Evolutionary conservation across 768 basidiomycete species (phyloP).

Genomic region (Podaxis rugospora): DNA sequence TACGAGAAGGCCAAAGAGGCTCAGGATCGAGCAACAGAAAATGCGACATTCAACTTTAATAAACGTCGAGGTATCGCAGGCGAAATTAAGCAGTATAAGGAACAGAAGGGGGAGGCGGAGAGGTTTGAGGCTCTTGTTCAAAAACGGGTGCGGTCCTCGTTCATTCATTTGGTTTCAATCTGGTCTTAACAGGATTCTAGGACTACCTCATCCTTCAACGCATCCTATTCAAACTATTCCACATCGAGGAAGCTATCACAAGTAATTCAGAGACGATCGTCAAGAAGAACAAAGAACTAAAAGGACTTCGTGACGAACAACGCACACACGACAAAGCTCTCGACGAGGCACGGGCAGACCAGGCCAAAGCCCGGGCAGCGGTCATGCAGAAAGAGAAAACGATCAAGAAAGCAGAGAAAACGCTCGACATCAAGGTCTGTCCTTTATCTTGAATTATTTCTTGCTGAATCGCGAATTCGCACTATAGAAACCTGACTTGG

Average conservation of each 20-base stretch:
- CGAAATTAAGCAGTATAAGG: constrained; percentile 96
- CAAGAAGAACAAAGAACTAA: constrained; percentile 67
- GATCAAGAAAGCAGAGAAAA: constrained; percentile 89
- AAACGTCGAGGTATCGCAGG: constrained; percentile 91
- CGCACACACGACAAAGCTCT: constrained; percentile 65
- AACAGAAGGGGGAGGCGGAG: constrained; percentile 92
- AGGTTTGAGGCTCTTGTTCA: constrained; percentile 75
- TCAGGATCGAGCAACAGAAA: constrained; percentile 89
- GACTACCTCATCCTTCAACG: constrained; percentile 81
- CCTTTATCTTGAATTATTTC: neutral
- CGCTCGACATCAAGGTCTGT: constrained; percentile 74
- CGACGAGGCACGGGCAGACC: constrained; percentile 69
- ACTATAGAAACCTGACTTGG: constrained; percentile 77
- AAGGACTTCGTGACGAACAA: constrained; percentile 65
- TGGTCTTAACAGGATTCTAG: constrained; percentile 29
- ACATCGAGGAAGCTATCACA: constrained; percentile 83
- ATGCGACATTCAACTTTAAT: constrained; percentile 91
- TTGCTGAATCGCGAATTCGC: neutral
- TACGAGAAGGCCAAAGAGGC: constrained; percentile 88
- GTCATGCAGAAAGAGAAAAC: constrained; percentile 83
- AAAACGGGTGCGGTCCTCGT: constrained; percentile 52
- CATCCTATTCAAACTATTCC: constrained; percentile 83
- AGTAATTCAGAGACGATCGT: constrained; percentile 66
- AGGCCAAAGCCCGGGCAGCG: constrained; percentile 69
- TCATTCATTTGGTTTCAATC: neutral